Evolutionary conservation across 495 filamentous ascomycete genomes (phyloP).

Genomic region (Aspergillus sclerotioniger): DNA sequence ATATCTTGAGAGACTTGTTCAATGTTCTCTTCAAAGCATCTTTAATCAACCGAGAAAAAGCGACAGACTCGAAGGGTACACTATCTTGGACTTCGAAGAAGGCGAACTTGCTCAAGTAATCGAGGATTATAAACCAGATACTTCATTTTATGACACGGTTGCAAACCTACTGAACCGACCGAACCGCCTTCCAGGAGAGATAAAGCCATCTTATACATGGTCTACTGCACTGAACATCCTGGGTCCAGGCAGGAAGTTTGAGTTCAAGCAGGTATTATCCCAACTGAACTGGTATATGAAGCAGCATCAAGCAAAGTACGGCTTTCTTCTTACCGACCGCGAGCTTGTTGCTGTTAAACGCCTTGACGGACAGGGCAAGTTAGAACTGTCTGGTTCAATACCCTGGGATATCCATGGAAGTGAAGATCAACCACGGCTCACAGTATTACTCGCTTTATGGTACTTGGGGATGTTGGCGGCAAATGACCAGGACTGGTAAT

Average conservation of each 20-base stretch:
- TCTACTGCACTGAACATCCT: slow-evolving; percentile 1
- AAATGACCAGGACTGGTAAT: slow-evolving; percentile 11
- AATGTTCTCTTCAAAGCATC: slow-evolving; percentile 12
- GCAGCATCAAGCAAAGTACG: slow-evolving; percentile 15
- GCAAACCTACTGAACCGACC: slow-evolving; percentile 1
- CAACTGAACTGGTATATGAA: slow-evolving; percentile 20
- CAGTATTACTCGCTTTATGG: slow-evolving; percentile 21
- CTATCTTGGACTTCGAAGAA: slow-evolving; percentile 10
- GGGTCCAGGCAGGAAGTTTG: too few species aligned
- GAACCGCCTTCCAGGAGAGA: slow-evolving; percentile 17
- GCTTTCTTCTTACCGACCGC: slow-evolving; percentile 20
- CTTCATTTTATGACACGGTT: slow-evolving; percentile 12
- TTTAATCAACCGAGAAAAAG: slow-evolving; percentile 3
- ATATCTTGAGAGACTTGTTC: slow-evolving; percentile 11
- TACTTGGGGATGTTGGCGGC: slow-evolving; percentile 26
- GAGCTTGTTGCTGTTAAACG: slow-evolving; percentile 22
- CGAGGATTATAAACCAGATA: slow-evolving; percentile 12
- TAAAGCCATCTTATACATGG: slow-evolving; percentile 20
- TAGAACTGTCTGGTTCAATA: slow-evolving; percentile 15
- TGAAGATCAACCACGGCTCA: slow-evolving; percentile 7
- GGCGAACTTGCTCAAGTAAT: slow-evolving; percentile 7
- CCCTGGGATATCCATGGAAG: slow-evolving; percentile 12
- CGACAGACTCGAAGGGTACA: not conserved
- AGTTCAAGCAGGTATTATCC: slow-evolving; percentile 10
- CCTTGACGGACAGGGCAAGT: slow-evolving; percentile 13